Evolutionary conservation across 495 filamentous ascomycete genomes (phyloP).

Genomic region (Neurospora intermedia): DNA sequence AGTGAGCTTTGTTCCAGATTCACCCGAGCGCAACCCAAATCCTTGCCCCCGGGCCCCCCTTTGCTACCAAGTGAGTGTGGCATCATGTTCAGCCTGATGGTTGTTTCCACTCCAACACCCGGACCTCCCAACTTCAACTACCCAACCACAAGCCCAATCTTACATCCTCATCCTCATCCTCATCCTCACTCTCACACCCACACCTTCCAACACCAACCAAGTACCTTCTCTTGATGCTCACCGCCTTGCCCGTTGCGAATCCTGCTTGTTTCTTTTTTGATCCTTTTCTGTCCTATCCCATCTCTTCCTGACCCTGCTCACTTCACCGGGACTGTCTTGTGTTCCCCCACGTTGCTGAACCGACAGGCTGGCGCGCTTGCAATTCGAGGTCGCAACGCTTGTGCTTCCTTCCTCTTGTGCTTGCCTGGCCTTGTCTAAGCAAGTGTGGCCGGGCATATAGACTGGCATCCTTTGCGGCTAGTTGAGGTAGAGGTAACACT

Average conservation of each 20-base stretch:
- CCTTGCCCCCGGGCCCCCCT: not conserved
- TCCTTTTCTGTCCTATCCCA: not conserved
- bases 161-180: not conserved
- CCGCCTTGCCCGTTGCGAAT: not conserved
- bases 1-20: slow-evolving; percentile 14
- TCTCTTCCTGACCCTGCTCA: not conserved
- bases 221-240: not conserved
- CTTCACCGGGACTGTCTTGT: not conserved
- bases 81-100: slow-evolving; percentile 6
- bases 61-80: slow-evolving; percentile 4
- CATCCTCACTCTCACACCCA: not conserved
- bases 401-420: not conserved
- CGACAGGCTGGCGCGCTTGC: not conserved
- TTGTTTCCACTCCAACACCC: slow-evolving; percentile 1
- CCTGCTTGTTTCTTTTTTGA: not conserved
- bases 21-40: not conserved
- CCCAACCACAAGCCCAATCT: slow-evolving; percentile 3
- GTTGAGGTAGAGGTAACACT: not conserved
- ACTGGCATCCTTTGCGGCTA: not conserved
- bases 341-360: slow-evolving; percentile 1
- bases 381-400: not conserved
- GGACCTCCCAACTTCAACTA: slow-evolving; percentile 2
- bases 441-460: not conserved
- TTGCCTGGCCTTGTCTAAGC: not conserved
- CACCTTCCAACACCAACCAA: not conserved